Evolutionary conservation across 768 basidiomycete species (phyloP).

Genomic region (Porphyrellus cyaneotinctus): DNA sequence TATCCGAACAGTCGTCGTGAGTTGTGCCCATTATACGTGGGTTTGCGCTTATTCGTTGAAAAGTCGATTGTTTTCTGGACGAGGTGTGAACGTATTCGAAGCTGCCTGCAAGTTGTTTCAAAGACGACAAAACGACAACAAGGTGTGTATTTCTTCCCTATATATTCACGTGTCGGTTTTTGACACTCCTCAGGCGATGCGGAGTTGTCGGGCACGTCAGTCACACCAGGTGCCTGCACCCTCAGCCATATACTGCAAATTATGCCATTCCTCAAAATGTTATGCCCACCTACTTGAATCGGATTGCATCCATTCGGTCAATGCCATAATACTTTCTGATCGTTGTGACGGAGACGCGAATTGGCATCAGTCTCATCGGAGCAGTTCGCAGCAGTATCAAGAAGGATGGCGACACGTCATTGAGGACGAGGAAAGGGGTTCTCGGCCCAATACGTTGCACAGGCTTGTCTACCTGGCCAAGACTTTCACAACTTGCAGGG

Average conservation of each 20-base stretch:
- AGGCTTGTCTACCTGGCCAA: slow-evolving; percentile 46
- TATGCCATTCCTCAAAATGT: slow-evolving; percentile 37
- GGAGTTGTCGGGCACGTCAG: slow-evolving; percentile 20
- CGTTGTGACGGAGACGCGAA: slow-evolving; percentile 12
- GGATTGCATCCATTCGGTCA: slow-evolving; percentile 36
- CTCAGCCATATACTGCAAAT: slow-evolving; percentile 32
- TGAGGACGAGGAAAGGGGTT: slow-evolving; percentile 37
- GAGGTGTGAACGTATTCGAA: slow-evolving; percentile 28
- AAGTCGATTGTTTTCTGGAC: slow-evolving; percentile 22
- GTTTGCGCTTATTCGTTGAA: slow-evolving; percentile 5
- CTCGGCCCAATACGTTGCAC: slow-evolving; percentile 28
- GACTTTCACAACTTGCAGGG: slow-evolving; percentile 45
- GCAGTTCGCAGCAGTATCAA: slow-evolving; percentile 15
- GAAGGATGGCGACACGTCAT: slow-evolving; percentile 11
- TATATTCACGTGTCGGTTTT: neutral
- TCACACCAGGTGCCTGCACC: slow-evolving; percentile 16
- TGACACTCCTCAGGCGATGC: slow-evolving; percentile 9
- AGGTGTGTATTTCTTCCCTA: slow-evolving; percentile 7
- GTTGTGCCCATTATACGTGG: slow-evolving; percentile 6
- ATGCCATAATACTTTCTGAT: slow-evolving; percentile 29
- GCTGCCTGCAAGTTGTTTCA: slow-evolving; percentile 29
- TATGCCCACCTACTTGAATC: slow-evolving; percentile 34
- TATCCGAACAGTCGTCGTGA: slow-evolving; percentile 22
- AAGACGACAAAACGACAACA: slow-evolving; percentile 13
- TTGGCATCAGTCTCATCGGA: slow-evolving; percentile 37